phyloP scores from a whole-genome alignment of 2,329 filamentous ascomycete species.

The Aspergillus vadensis region DNA sequence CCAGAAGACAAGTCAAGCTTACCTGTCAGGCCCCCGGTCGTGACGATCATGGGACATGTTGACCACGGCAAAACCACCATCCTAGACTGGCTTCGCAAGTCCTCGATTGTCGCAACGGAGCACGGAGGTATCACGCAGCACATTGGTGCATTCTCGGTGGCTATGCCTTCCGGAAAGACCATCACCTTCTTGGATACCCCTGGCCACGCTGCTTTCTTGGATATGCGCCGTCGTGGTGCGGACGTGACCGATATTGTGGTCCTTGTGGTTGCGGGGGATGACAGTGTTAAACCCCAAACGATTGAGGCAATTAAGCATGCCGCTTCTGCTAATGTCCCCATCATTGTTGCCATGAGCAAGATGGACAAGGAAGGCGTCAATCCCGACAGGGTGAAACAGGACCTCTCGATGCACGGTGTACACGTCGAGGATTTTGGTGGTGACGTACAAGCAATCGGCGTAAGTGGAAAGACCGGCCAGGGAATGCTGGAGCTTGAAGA shows the following conservation, averaged over 20 bases:
- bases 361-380: slow-evolving; percentile 85
- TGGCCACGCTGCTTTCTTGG: slow-evolving; percentile 91
- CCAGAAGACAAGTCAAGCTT: slow-evolving; percentile 68
- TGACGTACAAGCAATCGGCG: slow-evolving; percentile 86
- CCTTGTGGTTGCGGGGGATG: slow-evolving; percentile 91
- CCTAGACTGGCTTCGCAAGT: slow-evolving; percentile 88
- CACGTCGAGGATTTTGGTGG: slow-evolving; percentile 95
- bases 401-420: slow-evolving; percentile 79
- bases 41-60: slow-evolving; percentile 99
- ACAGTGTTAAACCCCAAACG: slow-evolving; percentile 96
- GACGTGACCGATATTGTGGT: slow-evolving; percentile 97
- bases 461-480: slow-evolving; percentile 90
- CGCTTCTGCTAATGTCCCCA: slow-evolving; percentile 80
- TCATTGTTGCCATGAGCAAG: slow-evolving; percentile 98
- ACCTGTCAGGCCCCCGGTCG: slow-evolving; percentile 81
- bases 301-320: slow-evolving; percentile 96
- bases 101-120: slow-evolving; percentile 85
- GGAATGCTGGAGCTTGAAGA: slow-evolving; percentile 94
- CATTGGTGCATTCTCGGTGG: slow-evolving; percentile 94
- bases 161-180: slow-evolving; percentile 78
- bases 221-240: slow-evolving; percentile 93
- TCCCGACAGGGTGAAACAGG: slow-evolving; percentile 80
- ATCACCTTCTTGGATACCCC: slow-evolving; percentile 98
- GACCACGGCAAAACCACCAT: slow-evolving; percentile 98
- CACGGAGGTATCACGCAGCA: slow-evolving; percentile 98